phyloP scores from a whole-genome alignment of 305 asterid species.

The Solanum hybrid region DNA sequence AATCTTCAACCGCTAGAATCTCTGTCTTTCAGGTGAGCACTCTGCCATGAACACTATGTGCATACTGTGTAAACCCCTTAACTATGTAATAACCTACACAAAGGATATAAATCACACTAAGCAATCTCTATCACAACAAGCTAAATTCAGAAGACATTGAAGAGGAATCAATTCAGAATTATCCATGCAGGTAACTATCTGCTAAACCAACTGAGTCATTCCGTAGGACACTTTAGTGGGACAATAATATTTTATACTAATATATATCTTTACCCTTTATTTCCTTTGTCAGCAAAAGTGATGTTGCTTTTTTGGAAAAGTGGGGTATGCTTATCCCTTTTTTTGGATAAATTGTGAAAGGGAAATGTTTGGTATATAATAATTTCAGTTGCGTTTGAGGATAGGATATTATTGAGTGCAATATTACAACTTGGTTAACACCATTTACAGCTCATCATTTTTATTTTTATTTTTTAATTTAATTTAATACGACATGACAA shows the following conservation, averaged over 20 bases:
- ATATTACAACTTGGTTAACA: neutral
- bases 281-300: neutral
- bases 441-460: neutral
- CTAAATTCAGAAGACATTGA: neutral
- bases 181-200: fast-evolving
- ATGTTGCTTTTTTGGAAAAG: neutral
- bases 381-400: neutral
- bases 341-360: conserved; percentile 22
- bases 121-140: fast-evolving
- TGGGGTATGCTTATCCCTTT: conserved; percentile 15
- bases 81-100: too few relatives aligned
- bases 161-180: fast-evolving
- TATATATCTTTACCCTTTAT: neutral
- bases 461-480: neutral
- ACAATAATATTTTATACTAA: neutral
- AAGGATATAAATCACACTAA: too few relatives aligned
- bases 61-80: fast-evolving
- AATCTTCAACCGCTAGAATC: fast-evolving
- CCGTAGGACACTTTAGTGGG: too few relatives aligned
- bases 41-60: neutral
- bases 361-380: conserved; percentile 28
- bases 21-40: fast-evolving
- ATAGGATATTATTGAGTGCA: neutral
- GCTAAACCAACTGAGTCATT: too few relatives aligned
- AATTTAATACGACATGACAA: neutral